These are phyloP conservation scores for Saccharomycopsis sp. DNA, from an alignment of 805 yeast genomes.

Conservation along the genomic window DNA sequence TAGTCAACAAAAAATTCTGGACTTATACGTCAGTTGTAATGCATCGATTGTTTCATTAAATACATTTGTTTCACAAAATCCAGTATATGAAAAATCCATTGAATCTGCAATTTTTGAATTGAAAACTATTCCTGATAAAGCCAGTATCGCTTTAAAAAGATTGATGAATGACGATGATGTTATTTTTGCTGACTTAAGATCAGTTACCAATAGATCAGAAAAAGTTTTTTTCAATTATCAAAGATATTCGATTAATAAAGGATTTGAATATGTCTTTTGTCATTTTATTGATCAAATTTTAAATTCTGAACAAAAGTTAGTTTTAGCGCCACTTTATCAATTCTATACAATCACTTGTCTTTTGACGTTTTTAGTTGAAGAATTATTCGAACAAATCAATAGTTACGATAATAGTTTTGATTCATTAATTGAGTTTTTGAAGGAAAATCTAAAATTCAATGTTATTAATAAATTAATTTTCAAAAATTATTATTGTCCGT, in stretches of 20 bases:
- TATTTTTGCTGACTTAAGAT: too few species aligned
- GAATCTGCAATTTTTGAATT: constrained; percentile 1
- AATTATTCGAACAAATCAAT: neutral
- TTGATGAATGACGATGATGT: too few species aligned
- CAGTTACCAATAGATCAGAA: constrained; percentile 7
- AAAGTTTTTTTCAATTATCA: constrained; percentile 3
- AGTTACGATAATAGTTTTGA: neutral
- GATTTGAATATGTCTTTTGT: neutral
- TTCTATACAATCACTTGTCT: too few species aligned
- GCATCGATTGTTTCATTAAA: constrained; percentile 35
- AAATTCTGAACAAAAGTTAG: neutral
- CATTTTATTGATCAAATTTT: constrained; percentile 2
- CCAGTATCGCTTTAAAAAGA: too few species aligned
- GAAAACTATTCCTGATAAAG: constrained; percentile 7
- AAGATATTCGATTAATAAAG: neutral
- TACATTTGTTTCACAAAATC: constrained; percentile 17
- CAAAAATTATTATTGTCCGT: neutral
- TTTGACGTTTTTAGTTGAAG: too few species aligned
- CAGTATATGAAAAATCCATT: neutral
- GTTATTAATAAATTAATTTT: neutral
- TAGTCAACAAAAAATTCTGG: constrained; percentile 41
- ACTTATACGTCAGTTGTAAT: constrained; percentile 39
- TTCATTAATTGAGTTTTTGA: constrained; percentile 1
- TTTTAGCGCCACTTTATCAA: too few species aligned
- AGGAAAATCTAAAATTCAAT: constrained; percentile 2